A percentile compares a stretch with the other conserved stretches of the same genome.
phyloP scores from a whole-genome alignment of 192 early-diverging fungal genomes.

The Piromyces finnis region DNA sequence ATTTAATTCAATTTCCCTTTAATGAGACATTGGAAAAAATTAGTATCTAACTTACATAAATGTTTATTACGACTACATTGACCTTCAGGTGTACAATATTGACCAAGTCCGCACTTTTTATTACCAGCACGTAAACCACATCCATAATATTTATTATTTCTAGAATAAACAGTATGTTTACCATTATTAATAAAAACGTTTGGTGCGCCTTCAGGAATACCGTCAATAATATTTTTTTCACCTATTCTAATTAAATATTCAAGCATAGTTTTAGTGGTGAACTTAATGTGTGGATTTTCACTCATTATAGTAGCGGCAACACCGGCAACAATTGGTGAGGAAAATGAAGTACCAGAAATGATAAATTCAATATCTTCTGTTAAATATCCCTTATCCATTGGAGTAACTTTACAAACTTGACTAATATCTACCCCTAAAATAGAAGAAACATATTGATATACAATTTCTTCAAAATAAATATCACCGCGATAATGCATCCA shows the following conservation, averaged over 20 bases:
- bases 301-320: background rate
- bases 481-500: background rate
- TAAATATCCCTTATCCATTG: too few species aligned
- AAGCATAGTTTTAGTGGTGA: background rate
- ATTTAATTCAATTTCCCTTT: too few species aligned
- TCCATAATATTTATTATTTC: background rate
- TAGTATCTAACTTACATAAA: too few species aligned
- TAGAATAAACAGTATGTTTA: background rate
- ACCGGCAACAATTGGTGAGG: background rate
- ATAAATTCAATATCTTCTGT: background rate
- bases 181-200: background rate
- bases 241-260: background rate
- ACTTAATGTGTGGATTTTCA: background rate
- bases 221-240: background rate
- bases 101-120: background rate
- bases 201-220: background rate
- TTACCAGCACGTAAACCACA: background rate
- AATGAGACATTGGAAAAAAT: too few species aligned
- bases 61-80: too few species aligned
- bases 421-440: too few species aligned
- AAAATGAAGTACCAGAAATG: background rate
- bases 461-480: background rate
- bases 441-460: too few species aligned
- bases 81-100: too few species aligned
- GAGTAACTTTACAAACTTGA: too few species aligned